Evolutionary conservation across 129 eudicot species (phyloP).

Genomic region (Flaveria brownii): DNA sequence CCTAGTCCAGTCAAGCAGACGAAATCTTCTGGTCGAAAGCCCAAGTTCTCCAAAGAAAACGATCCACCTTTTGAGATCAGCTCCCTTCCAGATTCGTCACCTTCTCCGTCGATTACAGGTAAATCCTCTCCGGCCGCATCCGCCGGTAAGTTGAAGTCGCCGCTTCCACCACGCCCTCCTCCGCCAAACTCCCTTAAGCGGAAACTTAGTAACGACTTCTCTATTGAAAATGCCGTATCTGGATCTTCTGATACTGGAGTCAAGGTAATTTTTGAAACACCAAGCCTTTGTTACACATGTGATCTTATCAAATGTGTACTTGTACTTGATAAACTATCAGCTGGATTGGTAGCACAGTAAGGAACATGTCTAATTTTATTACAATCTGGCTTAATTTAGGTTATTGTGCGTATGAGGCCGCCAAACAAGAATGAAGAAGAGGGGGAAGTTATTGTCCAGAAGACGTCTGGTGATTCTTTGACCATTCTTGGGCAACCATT

Average conservation of each 20-base stretch:
- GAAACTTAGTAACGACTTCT: constrained; percentile 56
- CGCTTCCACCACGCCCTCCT: constrained; percentile 48
- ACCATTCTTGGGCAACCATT: constrained; percentile 70
- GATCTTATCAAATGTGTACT: background rate
- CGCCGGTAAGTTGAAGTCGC: constrained; percentile 37
- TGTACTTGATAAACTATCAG: constrained; percentile 20
- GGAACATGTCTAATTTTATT: constrained; percentile 1
- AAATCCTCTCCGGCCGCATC: constrained; percentile 46
- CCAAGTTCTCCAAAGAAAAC: constrained; percentile 12
- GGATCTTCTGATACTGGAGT: constrained; percentile 35
- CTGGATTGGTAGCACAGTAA: constrained; percentile 36
- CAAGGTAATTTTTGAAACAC: background rate
- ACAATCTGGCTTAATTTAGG: no score
- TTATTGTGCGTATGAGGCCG: no score
- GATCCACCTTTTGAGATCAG: constrained; percentile 29
- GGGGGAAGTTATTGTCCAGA: constrained; percentile 57
- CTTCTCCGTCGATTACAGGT: constrained; percentile 34
- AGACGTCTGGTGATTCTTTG: constrained; percentile 65
- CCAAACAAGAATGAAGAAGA: constrained; percentile 53
- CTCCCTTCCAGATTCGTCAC: constrained; percentile 27
- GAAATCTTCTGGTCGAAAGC: constrained; percentile 41
- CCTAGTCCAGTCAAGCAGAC: constrained; percentile 43
- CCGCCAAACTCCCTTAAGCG: constrained; percentile 40
- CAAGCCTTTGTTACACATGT: no score
- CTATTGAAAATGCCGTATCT: constrained; percentile 34